These are phyloP conservation scores for Xerocomellus chrysenteron DNA, from an alignment of 768 basidiomycete species.

Conservation along the genomic window DNA sequence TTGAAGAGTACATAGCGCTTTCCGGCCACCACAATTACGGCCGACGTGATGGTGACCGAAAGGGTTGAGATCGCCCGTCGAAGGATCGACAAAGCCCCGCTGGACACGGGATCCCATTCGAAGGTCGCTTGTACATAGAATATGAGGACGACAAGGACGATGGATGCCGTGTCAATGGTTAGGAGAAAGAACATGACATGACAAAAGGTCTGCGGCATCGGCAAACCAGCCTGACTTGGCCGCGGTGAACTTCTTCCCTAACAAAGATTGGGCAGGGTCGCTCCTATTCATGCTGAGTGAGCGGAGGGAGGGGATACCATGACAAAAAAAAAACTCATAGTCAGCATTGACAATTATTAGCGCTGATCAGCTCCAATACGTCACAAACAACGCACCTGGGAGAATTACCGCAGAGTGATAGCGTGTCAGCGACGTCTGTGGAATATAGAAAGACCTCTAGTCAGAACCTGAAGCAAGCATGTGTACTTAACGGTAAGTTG, in stretches of 20 bases:
- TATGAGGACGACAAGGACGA: constrained; percentile 5
- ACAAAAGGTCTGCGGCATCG: constrained; percentile 9
- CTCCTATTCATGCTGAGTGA: background rate
- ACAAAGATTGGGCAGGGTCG: background rate
- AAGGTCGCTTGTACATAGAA: background rate
- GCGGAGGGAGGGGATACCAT: background rate
- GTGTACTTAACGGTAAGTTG: no score
- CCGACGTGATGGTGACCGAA: constrained; percentile 11
- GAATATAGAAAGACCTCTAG: no score
- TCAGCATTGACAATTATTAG: background rate
- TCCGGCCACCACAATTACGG: constrained; percentile 13
- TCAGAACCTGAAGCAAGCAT: no score
- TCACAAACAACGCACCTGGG: no score
- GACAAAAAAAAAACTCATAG: background rate
- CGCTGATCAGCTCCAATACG: no score
- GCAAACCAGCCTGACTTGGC: background rate
- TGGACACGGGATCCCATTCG: background rate
- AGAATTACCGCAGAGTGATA: no score
- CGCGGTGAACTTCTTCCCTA: background rate
- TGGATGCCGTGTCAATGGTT: background rate
- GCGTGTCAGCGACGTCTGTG: no score
- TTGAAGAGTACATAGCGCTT: constrained; percentile 19
- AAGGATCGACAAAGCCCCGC: background rate
- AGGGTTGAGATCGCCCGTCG: constrained; percentile 13
- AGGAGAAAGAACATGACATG: constrained; percentile 5